Conservation (phyloP, 2,329 filamentous ascomycete genomes). For the Helotiales sp. region DNA sequence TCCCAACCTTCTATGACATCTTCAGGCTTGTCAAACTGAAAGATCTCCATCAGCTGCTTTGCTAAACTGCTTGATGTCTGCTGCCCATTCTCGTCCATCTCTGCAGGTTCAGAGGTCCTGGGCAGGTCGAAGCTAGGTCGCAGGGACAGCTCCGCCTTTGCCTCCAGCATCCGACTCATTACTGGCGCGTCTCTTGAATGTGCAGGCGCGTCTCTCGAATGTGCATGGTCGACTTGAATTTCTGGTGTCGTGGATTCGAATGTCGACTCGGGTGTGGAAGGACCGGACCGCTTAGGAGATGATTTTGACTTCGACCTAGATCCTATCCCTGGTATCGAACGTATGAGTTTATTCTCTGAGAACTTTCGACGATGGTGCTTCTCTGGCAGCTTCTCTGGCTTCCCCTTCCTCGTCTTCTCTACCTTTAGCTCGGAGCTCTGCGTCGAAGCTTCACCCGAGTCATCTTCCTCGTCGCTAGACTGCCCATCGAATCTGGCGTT, state of each 20-base stretch:
- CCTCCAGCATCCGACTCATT: slow-evolving; percentile 77
- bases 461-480: slow-evolving; percentile 69
- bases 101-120: slow-evolving; percentile 26
- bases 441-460: slow-evolving; percentile 22
- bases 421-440: slow-evolving; percentile 25
- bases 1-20: slow-evolving; percentile 73
- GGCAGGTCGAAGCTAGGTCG: slow-evolving; percentile 57
- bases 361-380: slow-evolving; percentile 58
- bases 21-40: slow-evolving; percentile 78
- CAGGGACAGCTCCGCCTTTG: slow-evolving; percentile 61
- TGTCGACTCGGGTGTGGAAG: slow-evolving; percentile 26
- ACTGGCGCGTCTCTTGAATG: slow-evolving; percentile 62
- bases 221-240: slow-evolving; percentile 37
- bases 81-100: slow-evolving; percentile 32
- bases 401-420: slow-evolving; percentile 33
- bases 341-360: slow-evolving; percentile 65
- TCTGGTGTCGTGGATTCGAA: slow-evolving; percentile 34
- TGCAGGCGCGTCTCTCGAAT: slow-evolving; percentile 41
- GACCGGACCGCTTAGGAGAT: slow-evolving; percentile 30
- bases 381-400: slow-evolving; percentile 35
- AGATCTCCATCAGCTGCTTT: slow-evolving; percentile 77
- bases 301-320: slow-evolving; percentile 39
- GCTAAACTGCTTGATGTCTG: slow-evolving; percentile 60
- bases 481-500: slow-evolving; percentile 76
- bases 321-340: slow-evolving; percentile 61